phyloP scores from a whole-genome alignment of 1,284 basidiomycete species.

The Cryptococcus floricola region DNA sequence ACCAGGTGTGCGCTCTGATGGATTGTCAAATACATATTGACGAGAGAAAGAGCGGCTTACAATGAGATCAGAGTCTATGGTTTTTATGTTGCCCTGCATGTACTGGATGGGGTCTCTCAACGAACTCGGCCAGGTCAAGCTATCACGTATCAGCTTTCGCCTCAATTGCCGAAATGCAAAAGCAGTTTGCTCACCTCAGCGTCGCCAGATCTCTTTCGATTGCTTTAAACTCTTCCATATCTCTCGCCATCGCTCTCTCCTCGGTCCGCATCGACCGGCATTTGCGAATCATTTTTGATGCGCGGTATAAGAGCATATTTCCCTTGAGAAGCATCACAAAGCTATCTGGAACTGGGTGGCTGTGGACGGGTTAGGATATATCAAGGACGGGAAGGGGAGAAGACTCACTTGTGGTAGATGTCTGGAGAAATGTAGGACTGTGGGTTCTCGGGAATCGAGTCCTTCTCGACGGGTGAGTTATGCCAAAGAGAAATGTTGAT shows the following conservation, averaged over 20 bases:
- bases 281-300: constrained; percentile 26
- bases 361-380: constrained; percentile 6
- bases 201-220: constrained; percentile 26
- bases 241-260: constrained; percentile 7
- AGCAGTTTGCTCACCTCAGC: constrained; percentile 13
- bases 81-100: constrained; percentile 17
- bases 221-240: constrained; percentile 21
- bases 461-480: constrained; percentile 1
- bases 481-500: not conserved
- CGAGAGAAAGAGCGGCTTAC: constrained; percentile 16
- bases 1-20: constrained; percentile 31
- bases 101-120: constrained; percentile 37
- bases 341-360: constrained; percentile 37
- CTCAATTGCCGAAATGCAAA: not conserved
- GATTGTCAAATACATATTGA: not conserved
- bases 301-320: constrained; percentile 26
- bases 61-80: constrained; percentile 35
- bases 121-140: constrained; percentile 25
- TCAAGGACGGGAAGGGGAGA: not conserved
- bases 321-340: constrained; percentile 35
- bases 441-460: constrained; percentile 29
- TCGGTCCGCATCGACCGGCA: constrained; percentile 6
- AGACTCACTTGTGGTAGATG: constrained; percentile 29
- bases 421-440: constrained; percentile 31
- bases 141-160: not conserved